Evolutionary conservation across 2,329 filamentous ascomycete species (phyloP).

Genomic region (Bipolaris gigantea): DNA sequence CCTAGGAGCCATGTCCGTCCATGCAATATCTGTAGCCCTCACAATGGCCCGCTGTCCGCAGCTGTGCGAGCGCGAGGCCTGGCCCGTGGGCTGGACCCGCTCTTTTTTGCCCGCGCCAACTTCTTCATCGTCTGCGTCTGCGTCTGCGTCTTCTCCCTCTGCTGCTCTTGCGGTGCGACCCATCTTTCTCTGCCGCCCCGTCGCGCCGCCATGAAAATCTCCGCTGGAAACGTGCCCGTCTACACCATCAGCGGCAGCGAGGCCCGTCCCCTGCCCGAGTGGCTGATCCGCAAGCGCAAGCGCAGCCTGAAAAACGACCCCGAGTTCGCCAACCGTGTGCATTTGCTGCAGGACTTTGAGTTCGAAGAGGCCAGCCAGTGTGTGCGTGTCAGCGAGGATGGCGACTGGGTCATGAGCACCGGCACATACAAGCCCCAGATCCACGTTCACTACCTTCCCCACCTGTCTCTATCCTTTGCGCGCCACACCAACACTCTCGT

Average conservation of each 20-base stretch:
- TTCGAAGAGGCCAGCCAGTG: conserved; percentile 95
- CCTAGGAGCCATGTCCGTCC: not conserved
- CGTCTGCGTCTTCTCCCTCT: not conserved
- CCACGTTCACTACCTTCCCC: conserved; percentile 91
- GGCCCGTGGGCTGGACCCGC: conserved; percentile 3
- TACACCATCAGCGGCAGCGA: conserved; percentile 95
- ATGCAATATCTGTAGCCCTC: no score
- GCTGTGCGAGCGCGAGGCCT: not conserved
- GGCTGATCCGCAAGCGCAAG: conserved; percentile 88
- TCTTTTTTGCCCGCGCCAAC: conserved; percentile 3
- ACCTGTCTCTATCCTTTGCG: conserved; percentile 89
- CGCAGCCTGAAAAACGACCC: conserved; percentile 83
- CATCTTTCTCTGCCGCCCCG: not conserved
- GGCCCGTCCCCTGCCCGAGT: conserved; percentile 86
- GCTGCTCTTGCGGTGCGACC: not conserved
- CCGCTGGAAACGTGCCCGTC: conserved; percentile 80
- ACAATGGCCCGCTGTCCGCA: no score
- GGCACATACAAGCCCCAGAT: conserved; percentile 66
- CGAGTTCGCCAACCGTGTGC: conserved; percentile 90
- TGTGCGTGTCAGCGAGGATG: conserved; percentile 88
- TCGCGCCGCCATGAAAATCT: conserved; percentile 69
- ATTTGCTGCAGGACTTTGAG: conserved; percentile 95
- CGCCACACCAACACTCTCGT: conserved; percentile 82
- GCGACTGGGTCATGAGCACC: conserved; percentile 69
- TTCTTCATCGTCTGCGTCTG: not conserved